Conservation (phyloP, 257 asterid species). For the Petunia secreta region DNA sequence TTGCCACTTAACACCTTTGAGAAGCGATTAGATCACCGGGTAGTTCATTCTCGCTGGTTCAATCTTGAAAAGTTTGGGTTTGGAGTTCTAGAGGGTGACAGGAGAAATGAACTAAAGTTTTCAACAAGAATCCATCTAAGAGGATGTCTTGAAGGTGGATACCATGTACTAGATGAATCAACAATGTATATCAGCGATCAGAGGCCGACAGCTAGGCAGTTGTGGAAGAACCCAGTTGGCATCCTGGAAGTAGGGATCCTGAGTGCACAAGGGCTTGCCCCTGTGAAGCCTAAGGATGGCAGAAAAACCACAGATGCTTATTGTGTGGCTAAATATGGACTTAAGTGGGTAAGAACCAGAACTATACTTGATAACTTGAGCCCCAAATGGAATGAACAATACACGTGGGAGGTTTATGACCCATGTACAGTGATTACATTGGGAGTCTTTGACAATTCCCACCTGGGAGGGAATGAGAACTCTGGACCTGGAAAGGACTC, state of each 20-base stretch:
- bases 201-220: slow-evolving; percentile 63
- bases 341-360: slow-evolving; percentile 67
- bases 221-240: slow-evolving; percentile 71
- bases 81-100: slow-evolving; percentile 63
- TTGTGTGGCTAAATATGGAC: slow-evolving; percentile 76
- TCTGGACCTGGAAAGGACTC: slow-evolving; percentile 42
- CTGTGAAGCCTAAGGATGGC: slow-evolving; percentile 52
- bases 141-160: slow-evolving; percentile 67
- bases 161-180: slow-evolving; percentile 74
- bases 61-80: slow-evolving; percentile 62
- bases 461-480: slow-evolving; percentile 48
- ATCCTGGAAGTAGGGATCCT: slow-evolving; percentile 69
- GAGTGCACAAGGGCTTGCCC: slow-evolving; percentile 57
- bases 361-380: slow-evolving; percentile 50
- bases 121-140: slow-evolving; percentile 63
- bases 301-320: slow-evolving; percentile 63
- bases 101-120: slow-evolving; percentile 59
- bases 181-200: slow-evolving; percentile 68
- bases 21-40: slow-evolving; percentile 61
- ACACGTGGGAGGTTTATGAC: slow-evolving; percentile 74
- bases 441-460: slow-evolving; percentile 64
- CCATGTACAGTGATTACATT: slow-evolving; percentile 68
- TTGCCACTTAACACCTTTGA: slow-evolving; percentile 50
- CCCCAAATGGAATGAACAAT: slow-evolving; percentile 80
- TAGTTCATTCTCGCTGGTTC: slow-evolving; percentile 63